These are phyloP conservation scores for Neopestalotiopsis sp. DNA, from an alignment of 2,329 filamentous ascomycete genomes.

Conservation along the genomic window DNA sequence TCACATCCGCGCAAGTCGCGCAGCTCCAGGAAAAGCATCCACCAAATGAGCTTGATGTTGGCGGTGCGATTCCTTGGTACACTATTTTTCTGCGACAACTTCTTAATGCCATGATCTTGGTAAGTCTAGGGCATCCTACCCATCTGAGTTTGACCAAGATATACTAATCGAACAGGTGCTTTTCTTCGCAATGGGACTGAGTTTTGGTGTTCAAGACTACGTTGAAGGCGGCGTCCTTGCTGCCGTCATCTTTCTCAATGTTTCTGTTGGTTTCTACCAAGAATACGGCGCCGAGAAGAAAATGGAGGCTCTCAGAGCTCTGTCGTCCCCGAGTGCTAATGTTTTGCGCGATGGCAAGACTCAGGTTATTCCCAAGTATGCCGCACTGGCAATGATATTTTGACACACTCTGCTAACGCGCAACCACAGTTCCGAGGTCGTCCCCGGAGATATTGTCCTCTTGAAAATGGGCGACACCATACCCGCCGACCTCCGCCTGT, in stretches of 20 bases:
- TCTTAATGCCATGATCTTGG: constrained; percentile 79
- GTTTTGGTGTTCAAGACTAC: constrained; percentile 69
- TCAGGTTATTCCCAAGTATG: constrained; percentile 62
- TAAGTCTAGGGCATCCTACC: constrained; percentile 39
- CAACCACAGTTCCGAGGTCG: constrained; percentile 59
- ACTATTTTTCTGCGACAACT: constrained; percentile 77
- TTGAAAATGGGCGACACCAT: constrained; percentile 76
- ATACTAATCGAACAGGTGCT: constrained; percentile 60
- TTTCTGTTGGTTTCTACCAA: constrained; percentile 70
- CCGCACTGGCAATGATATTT: constrained; percentile 18
- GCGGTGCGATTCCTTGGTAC: constrained; percentile 69
- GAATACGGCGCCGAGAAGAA: constrained; percentile 70
- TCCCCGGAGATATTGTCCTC: constrained; percentile 73
- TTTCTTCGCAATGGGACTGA: constrained; percentile 76
- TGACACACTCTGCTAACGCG: constrained; percentile 21
- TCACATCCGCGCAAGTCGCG: constrained; percentile 64
- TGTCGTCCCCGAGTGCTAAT: constrained; percentile 67
- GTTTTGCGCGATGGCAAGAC: constrained; percentile 65
- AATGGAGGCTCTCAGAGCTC: constrained; percentile 66
- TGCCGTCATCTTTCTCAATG: constrained; percentile 72
- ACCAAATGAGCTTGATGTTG: constrained; percentile 73
- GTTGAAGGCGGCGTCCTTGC: constrained; percentile 72
- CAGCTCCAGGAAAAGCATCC: constrained; percentile 65
- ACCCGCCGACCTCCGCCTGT: constrained; percentile 72
- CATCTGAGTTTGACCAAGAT: neutral